phyloP scores from a whole-genome alignment of 441 rosid genomes.

The Syzygium syzygioides region DNA sequence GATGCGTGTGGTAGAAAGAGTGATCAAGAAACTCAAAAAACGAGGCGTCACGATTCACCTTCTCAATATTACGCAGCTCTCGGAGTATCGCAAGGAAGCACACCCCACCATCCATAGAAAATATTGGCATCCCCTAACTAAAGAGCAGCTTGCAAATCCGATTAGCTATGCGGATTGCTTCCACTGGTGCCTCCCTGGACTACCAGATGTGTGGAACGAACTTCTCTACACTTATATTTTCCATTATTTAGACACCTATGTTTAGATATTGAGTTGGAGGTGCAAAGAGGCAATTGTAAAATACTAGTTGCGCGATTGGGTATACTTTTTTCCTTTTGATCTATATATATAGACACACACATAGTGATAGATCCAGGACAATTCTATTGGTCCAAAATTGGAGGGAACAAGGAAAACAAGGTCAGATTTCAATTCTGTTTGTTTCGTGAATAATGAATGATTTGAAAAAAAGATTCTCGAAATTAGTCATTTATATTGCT shows the following conservation, averaged over 20 bases:
- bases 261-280: neutral
- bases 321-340: neutral
- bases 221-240: slow-evolving; percentile 49
- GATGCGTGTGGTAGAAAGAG: neutral
- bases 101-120: neutral
- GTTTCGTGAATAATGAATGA: neutral
- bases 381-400: neutral
- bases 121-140: neutral
- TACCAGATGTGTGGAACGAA: slow-evolving; percentile 57
- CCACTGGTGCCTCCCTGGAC: neutral
- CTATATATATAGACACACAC: neutral
- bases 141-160: neutral
- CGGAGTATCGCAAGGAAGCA: neutral
- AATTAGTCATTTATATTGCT: accelerated
- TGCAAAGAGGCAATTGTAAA: neutral
- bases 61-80: neutral
- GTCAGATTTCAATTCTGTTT: too few species aligned
- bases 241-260: neutral
- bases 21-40: neutral
- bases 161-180: neutral
- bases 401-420: neutral
- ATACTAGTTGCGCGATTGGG: neutral
- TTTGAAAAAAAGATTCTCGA: neutral
- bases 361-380: neutral
- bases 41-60: neutral